Base-by-base conservation (phyloP, 139 green algal genomes). In the Chlorella sp. region DNA sequence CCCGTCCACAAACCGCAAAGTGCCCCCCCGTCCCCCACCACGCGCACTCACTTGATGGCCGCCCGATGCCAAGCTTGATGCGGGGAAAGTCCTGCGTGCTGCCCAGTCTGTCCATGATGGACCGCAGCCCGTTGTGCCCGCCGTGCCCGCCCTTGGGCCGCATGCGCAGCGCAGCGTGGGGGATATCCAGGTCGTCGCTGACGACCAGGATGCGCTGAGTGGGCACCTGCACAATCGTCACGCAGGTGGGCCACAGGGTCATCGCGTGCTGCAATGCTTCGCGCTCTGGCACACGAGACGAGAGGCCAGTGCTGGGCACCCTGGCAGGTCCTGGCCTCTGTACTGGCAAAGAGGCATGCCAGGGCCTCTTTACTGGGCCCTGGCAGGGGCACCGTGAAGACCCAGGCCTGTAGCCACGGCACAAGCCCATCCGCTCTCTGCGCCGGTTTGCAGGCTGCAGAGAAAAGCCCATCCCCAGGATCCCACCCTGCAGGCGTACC, bases 61-160 rank as follows among this genome's bases (percentile, higher is more conserved):
- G 73, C 3, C 93, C 91, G 59, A 97, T 97, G 61, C 84, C 86
- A 6, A 83, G 68, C 74, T 84, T 84, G 64, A 84, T 67, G 26
- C 78, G 64, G 4, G 78, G 78, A 33, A 78, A 84, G 35, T 83
- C 78, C 66, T 80, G 74, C 1, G 29, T 72, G 68, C 63, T 71
- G 35, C 70, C 77, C 61, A 97, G 63, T 42, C 88, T 77, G 55
- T 92, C 75, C 3, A 90, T 88, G 70, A 98, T 95, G 81, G 80
- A 92, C 42, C 90, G 83, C 79, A 98, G 91, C 42, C 93, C 94
- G 77, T 98, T 98, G 84, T 98, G 94, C 2, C 94, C 94, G 6
- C 93, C 94, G 79, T 96, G 90, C 0, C 93, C 91, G 3, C 93
- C 94, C 59, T 90, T 91, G 24, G 73, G 67, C 14, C 87, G 77